Base-by-base conservation (phyloP, 139 green algal genomes). In the Chlamydomonas incerta region DNA sequence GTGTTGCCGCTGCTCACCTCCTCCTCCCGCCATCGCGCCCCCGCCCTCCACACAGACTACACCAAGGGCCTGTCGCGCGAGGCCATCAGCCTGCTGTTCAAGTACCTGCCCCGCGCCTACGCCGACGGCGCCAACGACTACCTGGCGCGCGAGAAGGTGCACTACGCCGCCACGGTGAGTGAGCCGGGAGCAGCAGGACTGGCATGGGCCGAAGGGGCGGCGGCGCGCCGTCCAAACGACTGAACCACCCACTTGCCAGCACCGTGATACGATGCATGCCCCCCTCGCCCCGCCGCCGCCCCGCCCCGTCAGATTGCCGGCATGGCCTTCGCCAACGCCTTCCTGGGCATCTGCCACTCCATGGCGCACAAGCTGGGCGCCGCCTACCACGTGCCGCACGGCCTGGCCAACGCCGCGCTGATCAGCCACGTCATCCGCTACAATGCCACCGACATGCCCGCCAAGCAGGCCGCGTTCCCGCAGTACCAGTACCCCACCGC, bases 261-360 rank as follows among this genome's bases (percentile, higher is more conserved):
- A n/a, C n/a, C n/a, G n/a, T n/a, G n/a, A n/a, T n/a, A n/a, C n/a
- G n/a, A n/a, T n/a, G n/a, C n/a, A n/a, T n/a, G n/a, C n/a, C n/a
- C n/a, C n/a, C n/a, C n/a, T n/a, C n/a, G n/a, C n/a, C n/a, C n/a
- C n/a, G n/a, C n/a, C n/a, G n/a, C n/a, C n/a, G n/a, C n/a, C n/a
- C n/a, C n/a, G n/a, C n/a, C 57, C 26, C 57, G 15, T 18, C 57
- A 14, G 4, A 96, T 96, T 57, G 93, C 93, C 23, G 93, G 93
- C 77, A 96, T 96, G 93, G 92, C 93, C 35, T 96, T 96, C 77
- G 93, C 89, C 76, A 96, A 96, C 84, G 93, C 93, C 11, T 96
- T 96, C 89, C 88, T 96, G 66, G 93, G 93, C 66, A 89, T 96
- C 52, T 96, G 92, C 90, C 93, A 96, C 92, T 95, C 90, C 47